Evolutionary conservation across 2,329 filamentous ascomycete species (phyloP), one percentile per base, ranked within the genome.

Genomic region (Penicillium nordicum): DNA sequence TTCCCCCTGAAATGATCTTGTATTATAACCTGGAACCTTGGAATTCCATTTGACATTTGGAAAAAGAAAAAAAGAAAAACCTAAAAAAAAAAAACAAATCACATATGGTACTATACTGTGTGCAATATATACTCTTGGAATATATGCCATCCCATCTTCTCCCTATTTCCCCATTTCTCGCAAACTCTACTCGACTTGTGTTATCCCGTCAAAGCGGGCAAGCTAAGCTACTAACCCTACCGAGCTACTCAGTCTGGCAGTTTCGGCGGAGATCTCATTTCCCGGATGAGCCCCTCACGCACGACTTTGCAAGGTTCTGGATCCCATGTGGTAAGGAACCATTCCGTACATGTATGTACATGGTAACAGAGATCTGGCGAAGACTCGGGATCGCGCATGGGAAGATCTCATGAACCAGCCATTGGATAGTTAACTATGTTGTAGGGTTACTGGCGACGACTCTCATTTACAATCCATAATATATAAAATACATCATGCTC

Each of bases 211-310:
- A 48, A 29, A 51, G 29, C 49, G 38, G 49, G 32, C 11, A 52
- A 36, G 9, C 45, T 32, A 40, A 32, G 43, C 44, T 40, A 29
- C 41, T 47, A 53, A 47, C 16, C 4, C 38, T 18, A 45, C 30
- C 44, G 44, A 49, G 29, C 29, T 43, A 37, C 52, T 41, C 40
- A 55, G 52, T 50, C 38, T 29, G 52, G 52, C 30, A 55, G 48
- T 29, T 43, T 29, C 6, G 8, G 23, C 30, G 52, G 30, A 42
- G 52, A 55, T 55, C 52, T 23, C 51, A 54, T 44, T 51, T 51
- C 32, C 41, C 50, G 41, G 14, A 29, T n/a, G 9, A 41, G 23
- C 45, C 45, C 52, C 47, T 41, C 44, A 34, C 44, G 27, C 50
- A 36, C 51, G 44, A 49, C 23, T 44, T 55, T 32, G 38, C 45